Evolutionary conservation across 768 basidiomycete species (phyloP).

Genomic region (Leccinum broughii): DNA sequence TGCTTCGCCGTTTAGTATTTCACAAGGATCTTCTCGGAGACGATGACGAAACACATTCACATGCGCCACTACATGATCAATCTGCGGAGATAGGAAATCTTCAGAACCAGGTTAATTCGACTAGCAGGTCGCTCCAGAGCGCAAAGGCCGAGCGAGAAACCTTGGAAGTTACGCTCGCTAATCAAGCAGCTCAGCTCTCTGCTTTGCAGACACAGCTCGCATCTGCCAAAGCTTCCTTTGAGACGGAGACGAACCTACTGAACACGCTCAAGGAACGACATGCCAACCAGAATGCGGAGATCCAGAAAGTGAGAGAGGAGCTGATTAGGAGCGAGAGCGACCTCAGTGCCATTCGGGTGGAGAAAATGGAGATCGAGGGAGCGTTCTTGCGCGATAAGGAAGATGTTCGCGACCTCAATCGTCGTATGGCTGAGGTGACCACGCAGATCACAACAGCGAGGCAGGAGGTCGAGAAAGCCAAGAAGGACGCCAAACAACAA

Average conservation of each 20-base stretch:
- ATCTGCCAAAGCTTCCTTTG: slow-evolving; percentile 80
- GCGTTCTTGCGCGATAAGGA: slow-evolving; percentile 89
- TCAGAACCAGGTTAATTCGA: slow-evolving; percentile 82
- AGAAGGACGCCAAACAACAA: slow-evolving; percentile 95
- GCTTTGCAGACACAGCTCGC: slow-evolving; percentile 82
- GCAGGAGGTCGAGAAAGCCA: slow-evolving; percentile 78
- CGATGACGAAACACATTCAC: slow-evolving; percentile 51
- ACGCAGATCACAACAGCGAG: slow-evolving; percentile 72
- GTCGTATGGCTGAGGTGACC: slow-evolving; percentile 78
- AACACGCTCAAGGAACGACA: slow-evolving; percentile 68
- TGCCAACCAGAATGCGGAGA: slow-evolving; percentile 63
- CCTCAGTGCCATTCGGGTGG: slow-evolving; percentile 80
- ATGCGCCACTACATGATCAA: slow-evolving; percentile 63
- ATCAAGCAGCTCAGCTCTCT: slow-evolving; percentile 73
- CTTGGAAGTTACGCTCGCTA: slow-evolving; percentile 63
- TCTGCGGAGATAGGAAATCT: slow-evolving; percentile 87
- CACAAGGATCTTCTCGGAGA: slow-evolving; percentile 68
- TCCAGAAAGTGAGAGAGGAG: slow-evolving; percentile 71
- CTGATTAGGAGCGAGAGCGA: slow-evolving; percentile 91
- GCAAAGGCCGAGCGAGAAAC: slow-evolving; percentile 64
- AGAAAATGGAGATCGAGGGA: slow-evolving; percentile 91
- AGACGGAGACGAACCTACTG: slow-evolving; percentile 76
- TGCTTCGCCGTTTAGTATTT: slow-evolving; percentile 16
- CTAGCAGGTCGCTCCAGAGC: slow-evolving; percentile 66
- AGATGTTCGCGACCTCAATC: slow-evolving; percentile 83